Percentiles rank a stretch among this genome's conserved stretches.
phyloP scores from a whole-genome alignment of 1,139 yeast genomes.

The Sugiyamaella paludigena region DNA sequence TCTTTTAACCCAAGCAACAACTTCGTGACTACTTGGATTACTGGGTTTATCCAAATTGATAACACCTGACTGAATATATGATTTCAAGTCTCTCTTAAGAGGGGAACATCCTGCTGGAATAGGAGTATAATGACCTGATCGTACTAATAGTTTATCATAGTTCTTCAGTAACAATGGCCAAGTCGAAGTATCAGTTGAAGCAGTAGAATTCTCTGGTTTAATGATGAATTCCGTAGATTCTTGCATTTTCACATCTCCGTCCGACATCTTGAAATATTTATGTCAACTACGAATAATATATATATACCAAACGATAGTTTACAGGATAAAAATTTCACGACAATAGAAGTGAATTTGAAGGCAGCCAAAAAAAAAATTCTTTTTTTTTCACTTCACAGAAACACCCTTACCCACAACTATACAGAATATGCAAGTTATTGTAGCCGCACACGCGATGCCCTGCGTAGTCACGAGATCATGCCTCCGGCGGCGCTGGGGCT shows the following conservation, averaged over 20 bases:
- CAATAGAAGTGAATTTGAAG: too few relatives aligned
- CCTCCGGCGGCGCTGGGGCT: too few relatives aligned
- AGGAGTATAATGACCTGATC: constrained; percentile 96
- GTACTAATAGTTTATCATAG: constrained; percentile 88
- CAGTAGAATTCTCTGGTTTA: constrained; percentile 78
- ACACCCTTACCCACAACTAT: too few relatives aligned
- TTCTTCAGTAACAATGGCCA: constrained; percentile 96
- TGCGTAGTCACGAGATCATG: too few relatives aligned
- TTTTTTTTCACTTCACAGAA: too few relatives aligned
- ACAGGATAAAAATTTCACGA: too few relatives aligned
- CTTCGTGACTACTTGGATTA: constrained; percentile 97
- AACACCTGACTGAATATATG: constrained; percentile 90
- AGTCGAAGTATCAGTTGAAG: constrained; percentile 81
- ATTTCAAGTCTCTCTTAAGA: constrained; percentile 85
- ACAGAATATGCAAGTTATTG: too few relatives aligned
- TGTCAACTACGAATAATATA: too few relatives aligned
- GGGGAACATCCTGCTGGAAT: constrained; percentile 96
- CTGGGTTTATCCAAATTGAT: constrained; percentile 97
- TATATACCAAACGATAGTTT: too few relatives aligned
- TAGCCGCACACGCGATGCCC: too few relatives aligned
- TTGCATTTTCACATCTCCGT: constrained; percentile 30
- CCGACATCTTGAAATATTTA: constrained; percentile 15
- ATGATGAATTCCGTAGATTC: constrained; percentile 50
- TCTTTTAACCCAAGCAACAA: constrained; percentile 98
- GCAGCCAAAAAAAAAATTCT: too few relatives aligned